Evolutionary conservation across 345 rosid genomes (phyloP).

Genomic region (Trapa incisa): DNA sequence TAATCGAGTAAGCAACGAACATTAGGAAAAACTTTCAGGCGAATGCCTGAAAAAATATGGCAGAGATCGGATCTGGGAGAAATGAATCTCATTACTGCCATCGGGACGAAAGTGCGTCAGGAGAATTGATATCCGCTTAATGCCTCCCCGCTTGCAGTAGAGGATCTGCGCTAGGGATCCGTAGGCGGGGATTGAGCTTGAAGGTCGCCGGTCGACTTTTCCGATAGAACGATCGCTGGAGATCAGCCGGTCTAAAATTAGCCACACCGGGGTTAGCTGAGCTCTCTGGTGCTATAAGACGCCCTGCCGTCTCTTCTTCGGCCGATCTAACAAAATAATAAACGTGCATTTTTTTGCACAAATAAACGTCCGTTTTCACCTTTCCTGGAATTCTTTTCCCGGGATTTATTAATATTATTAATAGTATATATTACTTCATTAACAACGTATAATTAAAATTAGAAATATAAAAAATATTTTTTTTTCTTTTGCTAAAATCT

Average conservation of each 20-base stretch:
- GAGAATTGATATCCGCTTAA: background rate
- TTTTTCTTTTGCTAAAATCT: no score
- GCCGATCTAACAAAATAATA: background rate
- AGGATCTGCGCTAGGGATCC: background rate
- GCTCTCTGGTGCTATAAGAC: background rate
- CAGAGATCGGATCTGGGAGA: background rate
- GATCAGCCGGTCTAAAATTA: background rate
- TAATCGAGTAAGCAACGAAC: background rate
- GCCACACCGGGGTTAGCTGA: background rate
- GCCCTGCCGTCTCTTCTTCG: background rate
- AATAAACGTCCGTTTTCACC: no score
- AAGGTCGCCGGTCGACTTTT: background rate
- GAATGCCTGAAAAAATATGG: background rate
- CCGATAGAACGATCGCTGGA: background rate
- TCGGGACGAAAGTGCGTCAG: background rate
- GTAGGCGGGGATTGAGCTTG: background rate
- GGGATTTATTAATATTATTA: no score
- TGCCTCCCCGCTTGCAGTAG: background rate
- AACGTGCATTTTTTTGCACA: background rate
- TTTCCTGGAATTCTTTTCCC: background rate
- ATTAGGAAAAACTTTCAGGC: background rate
- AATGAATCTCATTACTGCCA: conserved; percentile 3
- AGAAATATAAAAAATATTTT: no score
- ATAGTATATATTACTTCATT: no score
- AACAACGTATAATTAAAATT: no score